These are phyloP conservation scores for Heterobasidion parviporum DNA, from an alignment of 1,284 basidiomycete genomes.

Conservation along the genomic window DNA sequence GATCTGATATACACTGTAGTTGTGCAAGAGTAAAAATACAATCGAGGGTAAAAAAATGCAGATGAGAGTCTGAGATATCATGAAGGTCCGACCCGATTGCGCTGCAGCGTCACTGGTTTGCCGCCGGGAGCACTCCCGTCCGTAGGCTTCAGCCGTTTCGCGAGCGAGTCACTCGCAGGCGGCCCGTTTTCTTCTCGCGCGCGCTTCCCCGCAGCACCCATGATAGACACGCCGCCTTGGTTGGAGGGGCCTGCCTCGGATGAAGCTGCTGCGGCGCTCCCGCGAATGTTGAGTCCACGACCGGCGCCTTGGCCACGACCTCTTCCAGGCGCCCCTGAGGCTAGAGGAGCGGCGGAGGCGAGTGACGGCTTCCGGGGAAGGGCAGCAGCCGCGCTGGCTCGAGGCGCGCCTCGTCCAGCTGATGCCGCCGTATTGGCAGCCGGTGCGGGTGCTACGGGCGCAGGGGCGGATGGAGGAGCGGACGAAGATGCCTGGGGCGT, in stretches of 20 bases:
- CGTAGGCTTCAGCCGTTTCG: conserved; percentile 58
- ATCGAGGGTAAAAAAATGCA: neutral
- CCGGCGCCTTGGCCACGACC: conserved; percentile 26
- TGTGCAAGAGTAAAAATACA: conserved; percentile 1
- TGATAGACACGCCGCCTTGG: conserved; percentile 44
- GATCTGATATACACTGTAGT: neutral
- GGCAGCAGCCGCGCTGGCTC: conserved; percentile 4
- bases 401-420: conserved; percentile 13
- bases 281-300: conserved; percentile 29
- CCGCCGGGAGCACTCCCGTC: conserved; percentile 3
- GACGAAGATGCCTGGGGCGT: conserved; percentile 8
- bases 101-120: conserved; percentile 20
- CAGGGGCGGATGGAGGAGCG: conserved; percentile 11
- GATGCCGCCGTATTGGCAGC: neutral
- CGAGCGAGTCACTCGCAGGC: conserved; percentile 48
- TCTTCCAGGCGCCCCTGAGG: conserved; percentile 19
- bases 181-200: conserved; percentile 49
- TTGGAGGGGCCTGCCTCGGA: conserved; percentile 25
- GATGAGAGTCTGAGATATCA: conserved; percentile 5
- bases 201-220: conserved; percentile 62
- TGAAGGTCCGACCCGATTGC: conserved; percentile 22
- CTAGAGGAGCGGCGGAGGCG: conserved; percentile 7
- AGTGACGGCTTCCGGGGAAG: conserved; percentile 17
- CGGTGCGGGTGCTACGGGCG: conserved; percentile 7
- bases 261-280: conserved; percentile 24